phyloP scores from a whole-genome alignment of 2,329 filamentous ascomycete genomes.

The Venturia asperata region DNA sequence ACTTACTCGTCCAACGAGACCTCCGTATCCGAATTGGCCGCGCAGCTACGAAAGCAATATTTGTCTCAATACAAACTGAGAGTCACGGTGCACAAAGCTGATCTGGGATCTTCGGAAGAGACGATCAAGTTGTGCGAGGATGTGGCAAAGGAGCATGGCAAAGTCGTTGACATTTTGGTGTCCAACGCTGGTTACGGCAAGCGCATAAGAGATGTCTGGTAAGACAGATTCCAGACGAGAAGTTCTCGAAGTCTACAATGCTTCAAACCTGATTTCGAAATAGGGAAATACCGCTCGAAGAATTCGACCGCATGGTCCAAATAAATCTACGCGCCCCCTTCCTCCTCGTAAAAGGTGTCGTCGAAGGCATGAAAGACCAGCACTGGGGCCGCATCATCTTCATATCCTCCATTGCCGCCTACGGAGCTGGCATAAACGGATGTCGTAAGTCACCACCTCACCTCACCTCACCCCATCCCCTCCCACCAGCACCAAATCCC shows the following conservation, averaged over 20 bases:
- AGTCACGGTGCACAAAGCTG: constrained; percentile 51
- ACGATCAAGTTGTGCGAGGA: constrained; percentile 50
- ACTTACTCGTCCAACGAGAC: constrained; percentile 50
- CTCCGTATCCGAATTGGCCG: constrained; percentile 40
- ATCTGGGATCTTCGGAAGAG: constrained; percentile 49
- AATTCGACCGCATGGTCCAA: constrained; percentile 57
- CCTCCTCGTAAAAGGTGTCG: constrained; percentile 52
- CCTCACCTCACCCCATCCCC: too few species aligned
- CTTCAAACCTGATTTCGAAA: not conserved
- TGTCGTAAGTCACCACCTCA: constrained; percentile 45
- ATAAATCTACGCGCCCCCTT: constrained; percentile 58
- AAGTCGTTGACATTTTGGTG: constrained; percentile 56
- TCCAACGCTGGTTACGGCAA: constrained; percentile 62
- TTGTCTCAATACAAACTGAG: constrained; percentile 26
- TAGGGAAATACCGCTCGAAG: constrained; percentile 54
- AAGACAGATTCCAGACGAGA: not conserved
- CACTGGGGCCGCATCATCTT: constrained; percentile 59
- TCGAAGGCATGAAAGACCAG: constrained; percentile 53
- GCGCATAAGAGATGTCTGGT: constrained; percentile 42
- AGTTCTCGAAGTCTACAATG: constrained; percentile 25
- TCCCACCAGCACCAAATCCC: constrained; percentile 25
- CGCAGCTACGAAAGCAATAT: constrained; percentile 34
- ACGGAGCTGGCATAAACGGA: constrained; percentile 58
- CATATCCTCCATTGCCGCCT: constrained; percentile 56
- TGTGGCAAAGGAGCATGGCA: constrained; percentile 46